Percentiles rank a stretch among this genome's conserved stretches.
phyloP scores from a whole-genome alignment of 345 rosid species.

The thale cress (Arabidopsis thaliana) region DNA sequence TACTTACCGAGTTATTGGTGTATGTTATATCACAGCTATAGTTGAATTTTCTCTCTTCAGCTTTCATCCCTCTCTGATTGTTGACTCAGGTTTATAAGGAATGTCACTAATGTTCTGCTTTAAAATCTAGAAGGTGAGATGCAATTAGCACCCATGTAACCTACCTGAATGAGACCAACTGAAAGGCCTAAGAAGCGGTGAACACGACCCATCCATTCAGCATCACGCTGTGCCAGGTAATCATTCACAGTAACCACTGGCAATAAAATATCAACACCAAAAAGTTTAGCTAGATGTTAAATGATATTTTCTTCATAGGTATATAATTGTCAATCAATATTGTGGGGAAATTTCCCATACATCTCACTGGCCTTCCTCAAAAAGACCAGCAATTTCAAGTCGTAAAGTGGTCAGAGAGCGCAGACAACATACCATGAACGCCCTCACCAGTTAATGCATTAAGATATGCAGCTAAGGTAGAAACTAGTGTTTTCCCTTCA shows the following conservation, averaged over 20 bases:
- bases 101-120: slow-evolving; percentile 25
- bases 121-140: not conserved
- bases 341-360: not conserved
- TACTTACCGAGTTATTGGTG: slow-evolving; percentile 85
- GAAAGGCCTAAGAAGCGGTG: slow-evolving; percentile 93
- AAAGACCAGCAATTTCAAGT: slow-evolving; percentile 7
- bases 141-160: slow-evolving; percentile 8
- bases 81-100: slow-evolving; percentile 37
- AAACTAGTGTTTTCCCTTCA: slow-evolving; percentile 94
- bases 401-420: slow-evolving; percentile 10
- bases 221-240: slow-evolving; percentile 97
- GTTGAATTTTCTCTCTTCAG: slow-evolving; percentile 78
- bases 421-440: slow-evolving; percentile 79
- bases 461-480: slow-evolving; percentile 95
- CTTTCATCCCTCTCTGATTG: slow-evolving; percentile 78
- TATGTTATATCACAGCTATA: slow-evolving; percentile 91
- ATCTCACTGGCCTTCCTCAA: slow-evolving; percentile 20
- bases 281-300: slow-evolving; percentile 11
- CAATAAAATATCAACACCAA: slow-evolving; percentile 42
- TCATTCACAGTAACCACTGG: slow-evolving; percentile 97
- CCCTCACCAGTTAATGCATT: slow-evolving; percentile 94
- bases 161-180: slow-evolving; percentile 94
- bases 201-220: slow-evolving; percentile 99
- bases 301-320: not conserved
- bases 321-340: not conserved